Evolutionary conservation across 2,329 filamentous ascomycete genomes (phyloP), one percentile per base, ranked within the genome.

Genomic region (Didymosphaeria variabile): DNA sequence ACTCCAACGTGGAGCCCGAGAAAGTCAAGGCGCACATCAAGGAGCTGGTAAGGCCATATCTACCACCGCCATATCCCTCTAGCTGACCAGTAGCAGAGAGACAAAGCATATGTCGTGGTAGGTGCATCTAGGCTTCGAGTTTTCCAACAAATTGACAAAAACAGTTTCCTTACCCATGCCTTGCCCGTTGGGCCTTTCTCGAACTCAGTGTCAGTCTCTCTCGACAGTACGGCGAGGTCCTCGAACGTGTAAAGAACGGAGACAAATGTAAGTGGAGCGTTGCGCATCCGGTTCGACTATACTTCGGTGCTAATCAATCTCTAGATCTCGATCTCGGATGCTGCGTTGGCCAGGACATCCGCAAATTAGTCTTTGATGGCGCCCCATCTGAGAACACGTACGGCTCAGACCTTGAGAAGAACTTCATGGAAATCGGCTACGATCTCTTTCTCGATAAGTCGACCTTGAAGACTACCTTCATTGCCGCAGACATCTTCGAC

Each of bases 381-480:
- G 81, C 73, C 1, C 80, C 80, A 2, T 71, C 77, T 0, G 67
- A 73, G 42, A 79, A 80, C 34, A 75, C 79, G 0, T 75, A 73
- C 50, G 82, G 80, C 29, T 71, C 75, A 7, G 82, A 84, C 61
- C 61, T 83, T 31, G 67, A 72, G 49, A 58, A 65, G 9, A 62
- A 68, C 2, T 86, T 89, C 66, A 80, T 88, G 65, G 80, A 86
- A 19, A 76, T 86, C 19, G 87, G 87, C 21, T 87, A 76, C 58
- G 70, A 77, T 13, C 59, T 79, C 34, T 79, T 79, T 59, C 64
- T 67, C 5, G 77, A 79, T 65, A 69, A 69, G 47, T 65, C 75
- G 3, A 79, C 62, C 23, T 71, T 88, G 12, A 80, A 79, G 34
- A 81, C 81, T 1, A 79, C 77, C 1, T 87, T 88, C 66, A 79